A percentile compares a stretch with the other conserved stretches of the same genome.
Conservation (phyloP, 139 green algal genomes). For the Haematococcus sp. region DNA sequence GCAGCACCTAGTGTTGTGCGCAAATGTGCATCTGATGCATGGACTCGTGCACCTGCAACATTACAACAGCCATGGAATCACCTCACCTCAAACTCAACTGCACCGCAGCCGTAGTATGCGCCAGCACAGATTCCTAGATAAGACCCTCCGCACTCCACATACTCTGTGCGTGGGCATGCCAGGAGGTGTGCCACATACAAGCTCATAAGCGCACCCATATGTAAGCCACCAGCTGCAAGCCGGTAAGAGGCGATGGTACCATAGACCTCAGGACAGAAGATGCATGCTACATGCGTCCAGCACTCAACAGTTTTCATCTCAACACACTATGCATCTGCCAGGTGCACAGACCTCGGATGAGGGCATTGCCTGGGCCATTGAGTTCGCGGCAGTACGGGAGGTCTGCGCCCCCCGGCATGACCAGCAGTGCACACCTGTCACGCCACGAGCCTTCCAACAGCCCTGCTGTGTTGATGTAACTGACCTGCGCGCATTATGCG, state of each 20-base stretch:
- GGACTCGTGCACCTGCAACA: background rate
- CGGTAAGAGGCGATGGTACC: background rate
- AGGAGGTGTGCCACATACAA: background rate
- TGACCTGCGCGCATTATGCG: too few relatives aligned
- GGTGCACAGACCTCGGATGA: slow-evolving; percentile 48
- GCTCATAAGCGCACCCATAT: too few relatives aligned
- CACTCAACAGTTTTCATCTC: too few relatives aligned
- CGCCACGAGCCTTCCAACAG: slow-evolving; percentile 57
- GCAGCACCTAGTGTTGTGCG: too few relatives aligned
- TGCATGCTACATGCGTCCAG: too few relatives aligned
- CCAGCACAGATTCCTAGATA: slow-evolving; percentile 77
- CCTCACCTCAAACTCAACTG: slow-evolving; percentile 65
- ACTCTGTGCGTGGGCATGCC: slow-evolving; percentile 34
- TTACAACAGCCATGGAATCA: background rate
- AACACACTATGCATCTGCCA: too few relatives aligned
- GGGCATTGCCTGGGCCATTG: slow-evolving; percentile 60
- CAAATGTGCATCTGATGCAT: too few relatives aligned
- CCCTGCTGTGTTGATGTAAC: slow-evolving; percentile 26
- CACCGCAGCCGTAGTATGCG: slow-evolving; percentile 63
- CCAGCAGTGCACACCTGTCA: slow-evolving; percentile 37
- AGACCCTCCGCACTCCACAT: slow-evolving; percentile 42
- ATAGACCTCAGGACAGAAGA: too few relatives aligned
- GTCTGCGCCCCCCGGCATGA: slow-evolving; percentile 76
- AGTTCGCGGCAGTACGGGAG: slow-evolving; percentile 69
- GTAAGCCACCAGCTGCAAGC: background rate